Percentiles rank a stretch among this genome's conserved stretches.
Evolutionary conservation across 352 stramenopile species (phyloP).

Genomic region (Phytopythium boreale): DNA sequence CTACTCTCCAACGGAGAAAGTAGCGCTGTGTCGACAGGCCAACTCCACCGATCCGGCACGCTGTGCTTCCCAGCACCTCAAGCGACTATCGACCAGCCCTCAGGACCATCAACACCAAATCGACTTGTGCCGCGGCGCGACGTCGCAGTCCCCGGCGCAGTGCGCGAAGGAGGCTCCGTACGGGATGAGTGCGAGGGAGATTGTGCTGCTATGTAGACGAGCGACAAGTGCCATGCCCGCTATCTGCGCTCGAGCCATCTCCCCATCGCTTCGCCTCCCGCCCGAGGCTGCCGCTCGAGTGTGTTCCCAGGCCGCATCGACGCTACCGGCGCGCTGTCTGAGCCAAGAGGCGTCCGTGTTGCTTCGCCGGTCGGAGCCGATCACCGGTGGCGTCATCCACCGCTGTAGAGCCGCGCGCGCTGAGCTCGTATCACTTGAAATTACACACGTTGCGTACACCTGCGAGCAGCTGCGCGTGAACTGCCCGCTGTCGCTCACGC

Average conservation of each 20-base stretch:
- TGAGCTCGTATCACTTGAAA: constrained; percentile 29
- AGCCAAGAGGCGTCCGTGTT: constrained; percentile 12
- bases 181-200: constrained; percentile 28
- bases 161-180: constrained; percentile 41
- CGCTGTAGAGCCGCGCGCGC: constrained; percentile 30
- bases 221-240: constrained; percentile 28
- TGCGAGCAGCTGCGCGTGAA: constrained; percentile 40
- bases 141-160: constrained; percentile 18
- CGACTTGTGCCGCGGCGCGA: constrained; percentile 30
- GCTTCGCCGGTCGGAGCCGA: constrained; percentile 1
- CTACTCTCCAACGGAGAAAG: constrained; percentile 36
- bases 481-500: constrained; percentile 34
- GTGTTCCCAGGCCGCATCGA: constrained; percentile 27
- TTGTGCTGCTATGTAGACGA: constrained; percentile 36
- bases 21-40: constrained; percentile 33
- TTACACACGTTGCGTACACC: constrained; percentile 44
- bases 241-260: constrained; percentile 31
- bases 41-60: constrained; percentile 27
- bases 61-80: constrained; percentile 25
- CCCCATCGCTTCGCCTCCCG: constrained; percentile 23
- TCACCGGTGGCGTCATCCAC: constrained; percentile 12
- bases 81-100: constrained; percentile 12
- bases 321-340: constrained; percentile 43
- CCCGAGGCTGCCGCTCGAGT: constrained; percentile 28
- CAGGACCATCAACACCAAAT: constrained; percentile 14